Percentiles rank a stretch among this genome's conserved stretches.
Evolutionary conservation across 2,329 filamentous ascomycete genomes (phyloP).

Genomic region (Setomelanomma holmii): DNA sequence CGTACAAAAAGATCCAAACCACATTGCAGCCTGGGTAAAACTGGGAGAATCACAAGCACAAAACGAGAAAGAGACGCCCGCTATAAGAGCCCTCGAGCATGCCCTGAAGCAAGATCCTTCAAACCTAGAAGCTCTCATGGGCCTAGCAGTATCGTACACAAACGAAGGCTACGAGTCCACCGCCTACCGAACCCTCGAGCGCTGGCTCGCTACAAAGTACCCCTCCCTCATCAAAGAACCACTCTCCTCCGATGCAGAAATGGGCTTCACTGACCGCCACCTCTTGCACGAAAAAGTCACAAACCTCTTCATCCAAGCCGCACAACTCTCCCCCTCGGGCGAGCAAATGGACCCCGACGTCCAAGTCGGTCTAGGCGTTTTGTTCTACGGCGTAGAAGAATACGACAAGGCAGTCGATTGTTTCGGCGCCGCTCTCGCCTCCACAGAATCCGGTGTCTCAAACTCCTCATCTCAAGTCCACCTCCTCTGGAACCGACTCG

Average conservation of each 20-base stretch:
- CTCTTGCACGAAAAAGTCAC: conserved; percentile 90
- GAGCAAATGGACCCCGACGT: conserved; percentile 98
- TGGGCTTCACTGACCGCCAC: conserved; percentile 93
- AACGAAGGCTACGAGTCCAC: conserved; percentile 99
- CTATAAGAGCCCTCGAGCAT: conserved; percentile 91
- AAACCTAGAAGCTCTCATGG: conserved; percentile 92
- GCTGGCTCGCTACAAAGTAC: conserved; percentile 96
- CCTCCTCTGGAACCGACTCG: conserved; percentile 95
- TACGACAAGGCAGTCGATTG: conserved; percentile 99
- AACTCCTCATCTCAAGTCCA: conserved; percentile 89
- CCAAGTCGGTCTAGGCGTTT: conserved; percentile 92
- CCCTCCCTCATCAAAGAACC: conserved; percentile 78
- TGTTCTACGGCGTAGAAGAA: conserved; percentile 97
- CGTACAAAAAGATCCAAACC: conserved; percentile 84
- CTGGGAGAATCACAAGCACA: conserved; percentile 93
- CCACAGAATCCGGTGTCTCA: conserved; percentile 79
- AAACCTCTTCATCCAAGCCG: conserved; percentile 87
- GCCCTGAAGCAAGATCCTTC: conserved; percentile 86
- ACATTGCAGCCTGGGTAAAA: conserved; percentile 92
- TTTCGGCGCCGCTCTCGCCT: conserved; percentile 89
- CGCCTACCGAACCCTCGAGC: conserved; percentile 93
- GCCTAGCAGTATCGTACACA: conserved; percentile 93
- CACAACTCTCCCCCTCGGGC: conserved; percentile 88
- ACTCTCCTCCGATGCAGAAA: conserved; percentile 76
- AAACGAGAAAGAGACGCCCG: conserved; percentile 97